Evolutionary conservation across 2,329 filamentous ascomycete species (phyloP).

Genomic region (Raffaelea ambrosiae): DNA sequence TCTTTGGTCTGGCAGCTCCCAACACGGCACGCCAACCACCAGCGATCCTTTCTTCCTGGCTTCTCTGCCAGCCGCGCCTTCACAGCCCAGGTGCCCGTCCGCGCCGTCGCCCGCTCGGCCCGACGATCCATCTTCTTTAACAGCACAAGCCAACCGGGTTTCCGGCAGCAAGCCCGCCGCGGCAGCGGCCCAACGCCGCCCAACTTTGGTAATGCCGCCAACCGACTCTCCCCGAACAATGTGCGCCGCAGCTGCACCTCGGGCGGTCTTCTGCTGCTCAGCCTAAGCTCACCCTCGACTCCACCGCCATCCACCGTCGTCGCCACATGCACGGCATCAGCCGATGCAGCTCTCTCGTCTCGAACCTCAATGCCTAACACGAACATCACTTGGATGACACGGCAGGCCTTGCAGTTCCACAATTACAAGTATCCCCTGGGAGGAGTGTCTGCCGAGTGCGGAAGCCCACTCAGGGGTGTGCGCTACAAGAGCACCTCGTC

Average conservation of each 20-base stretch:
- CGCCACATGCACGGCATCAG: conserved; percentile 28
- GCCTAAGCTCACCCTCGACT: conserved; percentile 29
- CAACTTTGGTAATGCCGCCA: background rate
- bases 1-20: conserved; percentile 14
- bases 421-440: conserved; percentile 7
- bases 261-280: conserved; percentile 43
- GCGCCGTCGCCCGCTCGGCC: background rate
- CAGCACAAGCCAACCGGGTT: too few species aligned
- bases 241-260: conserved; percentile 44
- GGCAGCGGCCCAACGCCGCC: too few species aligned
- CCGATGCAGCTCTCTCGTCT: conserved; percentile 22
- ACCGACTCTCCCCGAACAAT: conserved; percentile 24
- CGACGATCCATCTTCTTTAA: background rate
- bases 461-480: too few species aligned
- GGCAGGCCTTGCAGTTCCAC: conserved; percentile 21
- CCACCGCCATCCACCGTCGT: conserved; percentile 27
- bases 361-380: conserved; percentile 18
- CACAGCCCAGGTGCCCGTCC: too few species aligned
- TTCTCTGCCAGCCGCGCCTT: conserved; percentile 1
- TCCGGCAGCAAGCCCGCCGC: too few species aligned
- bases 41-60: conserved; percentile 3
- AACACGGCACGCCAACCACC: conserved; percentile 5
- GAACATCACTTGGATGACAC: conserved; percentile 24
- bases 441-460: background rate
- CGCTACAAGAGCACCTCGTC: conserved; percentile 4